Base-by-base conservation (phyloP, 306 rosid species). In the Cyclanthera cordifolia region DNA sequence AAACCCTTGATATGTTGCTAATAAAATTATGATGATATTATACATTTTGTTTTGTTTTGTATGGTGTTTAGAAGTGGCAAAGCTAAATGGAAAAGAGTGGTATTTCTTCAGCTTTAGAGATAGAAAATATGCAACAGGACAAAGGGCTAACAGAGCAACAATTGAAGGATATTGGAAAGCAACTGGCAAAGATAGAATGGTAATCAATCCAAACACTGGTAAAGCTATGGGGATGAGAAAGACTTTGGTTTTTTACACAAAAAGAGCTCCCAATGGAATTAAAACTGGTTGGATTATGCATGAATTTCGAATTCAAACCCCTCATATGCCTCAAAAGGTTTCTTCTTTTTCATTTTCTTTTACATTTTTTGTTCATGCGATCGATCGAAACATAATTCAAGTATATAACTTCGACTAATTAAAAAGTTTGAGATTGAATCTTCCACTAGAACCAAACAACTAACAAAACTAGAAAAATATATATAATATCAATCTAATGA, bases 281-380 rank as follows among this genome's bases (percentile, higher is more conserved):
- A 85, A 83, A 71, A 77, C 87, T 0, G 83, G 81, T 23, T 85
- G 90, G 90, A 85, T 85, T 68, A 85, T 85, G 90, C 90, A 85
- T 47, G 90, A 85, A 76, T 85, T 85, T 71, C 81, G 90, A 2
- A 73, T 85, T 82, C 85, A 85, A 76, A 81, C 86, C 81, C 87
- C 87, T 75, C 90, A 81, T 60, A 71, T 79, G 78, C 87, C 87
- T 16, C 87, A 86, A 13, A 85, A 85, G 90, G 90, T 85, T 51
- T 17, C 2, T 3, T 8, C 10, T 34, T 34, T 17, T 60, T 34
- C 2, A 4, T 32, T n/a, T 21, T 32, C 46, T 16, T 59, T 57
- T 25, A 2, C 34, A 25, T 14, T 55, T 24, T 53, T 53, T 11
- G 0, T 21, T 3, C 37, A 2, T 2, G 32, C n/a, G n/a, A n/a